These are phyloP conservation scores for Xylaria curta DNA, from an alignment of 495 filamentous ascomycete genomes.

Conservation along the genomic window DNA sequence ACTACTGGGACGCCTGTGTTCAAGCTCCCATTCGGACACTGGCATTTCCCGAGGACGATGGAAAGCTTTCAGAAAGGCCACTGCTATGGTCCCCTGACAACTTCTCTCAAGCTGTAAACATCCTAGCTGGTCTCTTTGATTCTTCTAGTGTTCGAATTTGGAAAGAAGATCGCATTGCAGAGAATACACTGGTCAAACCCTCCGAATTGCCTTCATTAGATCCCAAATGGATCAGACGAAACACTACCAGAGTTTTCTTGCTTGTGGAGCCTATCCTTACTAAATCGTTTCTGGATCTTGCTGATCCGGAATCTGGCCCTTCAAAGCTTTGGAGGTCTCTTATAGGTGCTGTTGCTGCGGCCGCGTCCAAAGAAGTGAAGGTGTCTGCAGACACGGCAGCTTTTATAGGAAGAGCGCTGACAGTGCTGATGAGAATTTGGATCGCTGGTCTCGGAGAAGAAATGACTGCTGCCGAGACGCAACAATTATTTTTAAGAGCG, in stretches of 20 bases:
- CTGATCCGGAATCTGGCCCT: conserved; percentile 52
- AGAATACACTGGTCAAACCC: conserved; percentile 59
- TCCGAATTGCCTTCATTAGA: conserved; percentile 82
- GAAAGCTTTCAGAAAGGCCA: conserved; percentile 31
- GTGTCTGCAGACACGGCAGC: conserved; percentile 81
- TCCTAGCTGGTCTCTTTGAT: conserved; percentile 73
- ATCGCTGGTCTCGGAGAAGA: conserved; percentile 39
- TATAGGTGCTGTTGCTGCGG: conserved; percentile 71
- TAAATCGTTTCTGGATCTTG: conserved; percentile 58
- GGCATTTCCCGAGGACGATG: conserved; percentile 37
- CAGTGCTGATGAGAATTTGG: conserved; percentile 73
- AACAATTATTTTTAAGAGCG: conserved; percentile 63
- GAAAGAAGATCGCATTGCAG: conserved; percentile 72
- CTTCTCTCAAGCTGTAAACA: conserved; percentile 58
- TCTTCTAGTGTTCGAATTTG: conserved; percentile 69
- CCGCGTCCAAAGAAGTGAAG: conserved; percentile 88
- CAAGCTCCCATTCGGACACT: conserved; percentile 58
- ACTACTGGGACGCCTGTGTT: conserved; percentile 81
- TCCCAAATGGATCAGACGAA: conserved; percentile 84
- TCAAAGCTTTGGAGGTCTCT: conserved; percentile 72
- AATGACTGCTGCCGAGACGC: conserved; percentile 26
- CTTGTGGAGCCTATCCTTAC: conserved; percentile 70
- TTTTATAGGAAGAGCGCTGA: conserved; percentile 74
- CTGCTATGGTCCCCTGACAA: conserved; percentile 32
- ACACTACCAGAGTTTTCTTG: conserved; percentile 63